These are phyloP conservation scores for Symmetrospora coprosmae DNA, from an alignment of 768 basidiomycete species.

Conservation along the genomic window DNA sequence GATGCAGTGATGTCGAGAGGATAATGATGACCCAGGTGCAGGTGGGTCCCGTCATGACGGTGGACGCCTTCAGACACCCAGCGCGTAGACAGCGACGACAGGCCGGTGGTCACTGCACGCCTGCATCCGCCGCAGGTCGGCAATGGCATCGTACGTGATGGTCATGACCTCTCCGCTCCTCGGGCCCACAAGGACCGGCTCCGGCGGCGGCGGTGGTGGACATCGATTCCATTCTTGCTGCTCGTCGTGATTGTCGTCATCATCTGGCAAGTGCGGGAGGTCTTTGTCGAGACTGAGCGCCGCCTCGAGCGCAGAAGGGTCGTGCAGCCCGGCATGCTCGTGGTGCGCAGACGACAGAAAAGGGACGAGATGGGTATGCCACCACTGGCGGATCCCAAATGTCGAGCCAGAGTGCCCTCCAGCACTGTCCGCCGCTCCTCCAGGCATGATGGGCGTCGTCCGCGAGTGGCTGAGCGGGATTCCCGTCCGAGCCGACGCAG, in stretches of 20 bases:
- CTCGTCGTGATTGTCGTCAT: neutral
- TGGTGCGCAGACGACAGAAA: neutral
- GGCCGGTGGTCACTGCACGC: conserved; percentile 41
- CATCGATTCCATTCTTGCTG: too few relatives aligned
- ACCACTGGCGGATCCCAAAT: neutral
- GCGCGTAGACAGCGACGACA: conserved; percentile 8
- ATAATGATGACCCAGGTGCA: too few relatives aligned
- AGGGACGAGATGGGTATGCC: conserved; percentile 1
- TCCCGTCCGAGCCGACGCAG: neutral
- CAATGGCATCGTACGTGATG: conserved; percentile 56
- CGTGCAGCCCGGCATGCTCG: neutral
- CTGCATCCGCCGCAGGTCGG: conserved; percentile 62
- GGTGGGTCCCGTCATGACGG: too few relatives aligned
- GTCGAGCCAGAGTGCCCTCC: neutral
- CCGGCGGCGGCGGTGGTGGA: neutral
- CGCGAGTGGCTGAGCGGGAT: neutral
- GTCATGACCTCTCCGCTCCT: conserved; percentile 58
- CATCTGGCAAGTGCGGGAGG: too few relatives aligned
- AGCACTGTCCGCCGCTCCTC: neutral
- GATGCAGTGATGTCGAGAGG: too few relatives aligned
- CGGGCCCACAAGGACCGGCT: conserved; percentile 22
- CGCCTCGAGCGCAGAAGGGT: neutral
- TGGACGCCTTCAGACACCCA: too few relatives aligned
- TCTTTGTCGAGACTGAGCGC: too few relatives aligned
- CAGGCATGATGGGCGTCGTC: conserved; percentile 14